phyloP scores from a whole-genome alignment of 768 basidiomycete genomes.

The Suillus clintonianus region DNA sequence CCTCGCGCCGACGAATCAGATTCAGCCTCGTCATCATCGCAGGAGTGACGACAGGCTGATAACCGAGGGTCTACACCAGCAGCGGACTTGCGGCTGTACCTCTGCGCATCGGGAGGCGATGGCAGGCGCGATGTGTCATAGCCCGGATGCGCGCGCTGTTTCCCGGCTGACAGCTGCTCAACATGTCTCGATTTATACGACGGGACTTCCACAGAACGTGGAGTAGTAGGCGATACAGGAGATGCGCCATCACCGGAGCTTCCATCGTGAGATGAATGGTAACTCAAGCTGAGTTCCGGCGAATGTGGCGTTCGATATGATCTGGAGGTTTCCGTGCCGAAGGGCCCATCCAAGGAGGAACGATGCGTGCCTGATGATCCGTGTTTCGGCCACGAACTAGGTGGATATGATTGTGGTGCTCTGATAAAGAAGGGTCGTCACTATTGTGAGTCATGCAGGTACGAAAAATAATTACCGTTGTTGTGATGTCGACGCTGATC shows the following conservation, averaged over 20 bases:
- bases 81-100: constrained; percentile 19
- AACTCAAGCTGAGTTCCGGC: constrained; percentile 22
- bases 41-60: constrained; percentile 27
- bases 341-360: constrained; percentile 11
- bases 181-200: constrained; percentile 18
- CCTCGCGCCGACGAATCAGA: constrained; percentile 31
- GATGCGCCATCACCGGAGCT: constrained; percentile 53
- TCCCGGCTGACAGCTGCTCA: constrained; percentile 16
- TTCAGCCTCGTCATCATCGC: constrained; percentile 39
- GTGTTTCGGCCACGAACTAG: constrained; percentile 27
- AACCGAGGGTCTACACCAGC: constrained; percentile 23
- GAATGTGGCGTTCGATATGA: constrained; percentile 18
- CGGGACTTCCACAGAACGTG: constrained; percentile 40
- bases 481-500: constrained; percentile 44
- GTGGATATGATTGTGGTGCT: constrained; percentile 17
- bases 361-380: constrained; percentile 9
- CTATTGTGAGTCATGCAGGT: constrained; percentile 9
- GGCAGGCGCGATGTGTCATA: constrained; percentile 1
- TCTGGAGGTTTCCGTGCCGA: constrained; percentile 13
- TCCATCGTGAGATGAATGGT: constrained; percentile 42
- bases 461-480: constrained; percentile 22
- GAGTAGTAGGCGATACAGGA: constrained; percentile 57
- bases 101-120: constrained; percentile 12
- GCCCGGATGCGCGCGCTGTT: not conserved
- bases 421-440: constrained; percentile 12